A percentile compares a stretch with the other conserved stretches of the same genome.
Evolutionary conservation across 805 yeast species (phyloP).

Genomic region (Candida arabinofermentans): DNA sequence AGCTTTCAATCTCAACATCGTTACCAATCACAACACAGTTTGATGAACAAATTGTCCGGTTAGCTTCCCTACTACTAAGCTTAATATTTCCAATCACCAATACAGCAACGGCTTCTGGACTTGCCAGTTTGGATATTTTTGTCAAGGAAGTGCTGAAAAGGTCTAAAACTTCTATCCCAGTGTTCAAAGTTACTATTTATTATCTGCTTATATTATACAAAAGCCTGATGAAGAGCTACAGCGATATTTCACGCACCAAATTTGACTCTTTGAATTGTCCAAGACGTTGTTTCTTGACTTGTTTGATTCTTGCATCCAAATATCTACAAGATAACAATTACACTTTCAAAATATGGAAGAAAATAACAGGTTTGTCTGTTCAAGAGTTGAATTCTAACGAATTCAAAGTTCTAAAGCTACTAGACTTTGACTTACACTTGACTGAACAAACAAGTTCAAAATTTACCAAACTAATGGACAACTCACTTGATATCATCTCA

Average conservation of each 20-base stretch:
- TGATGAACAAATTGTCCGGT: background rate
- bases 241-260: background rate
- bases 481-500: background rate
- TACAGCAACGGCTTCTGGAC: slow-evolving; percentile 1
- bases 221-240: background rate
- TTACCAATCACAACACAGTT: no score
- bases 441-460: slow-evolving; percentile 43
- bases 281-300: slow-evolving; percentile 61
- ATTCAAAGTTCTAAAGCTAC: slow-evolving; percentile 42
- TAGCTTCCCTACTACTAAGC: slow-evolving; percentile 6
- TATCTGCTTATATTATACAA: slow-evolving; percentile 43
- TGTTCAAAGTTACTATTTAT: slow-evolving; percentile 63
- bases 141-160: slow-evolving; percentile 41
- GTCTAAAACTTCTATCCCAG: slow-evolving; percentile 56
- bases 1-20: no score
- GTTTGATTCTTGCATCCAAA: slow-evolving; percentile 69
- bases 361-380: slow-evolving; percentile 61
- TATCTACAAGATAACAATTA: slow-evolving; percentile 71
- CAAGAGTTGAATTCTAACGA: slow-evolving; percentile 49
- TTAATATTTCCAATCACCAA: slow-evolving; percentile 7
- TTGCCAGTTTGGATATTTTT: slow-evolving; percentile 18
- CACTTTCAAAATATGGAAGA: slow-evolving; percentile 67
- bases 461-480: slow-evolving; percentile 11
- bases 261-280: slow-evolving; percentile 41
- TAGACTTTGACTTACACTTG: slow-evolving; percentile 57